Percentiles rank a stretch among this genome's conserved stretches.
Evolutionary conservation across 1,284 basidiomycete species (phyloP).

Genomic region (Sanghuangporus sanghuang): DNA sequence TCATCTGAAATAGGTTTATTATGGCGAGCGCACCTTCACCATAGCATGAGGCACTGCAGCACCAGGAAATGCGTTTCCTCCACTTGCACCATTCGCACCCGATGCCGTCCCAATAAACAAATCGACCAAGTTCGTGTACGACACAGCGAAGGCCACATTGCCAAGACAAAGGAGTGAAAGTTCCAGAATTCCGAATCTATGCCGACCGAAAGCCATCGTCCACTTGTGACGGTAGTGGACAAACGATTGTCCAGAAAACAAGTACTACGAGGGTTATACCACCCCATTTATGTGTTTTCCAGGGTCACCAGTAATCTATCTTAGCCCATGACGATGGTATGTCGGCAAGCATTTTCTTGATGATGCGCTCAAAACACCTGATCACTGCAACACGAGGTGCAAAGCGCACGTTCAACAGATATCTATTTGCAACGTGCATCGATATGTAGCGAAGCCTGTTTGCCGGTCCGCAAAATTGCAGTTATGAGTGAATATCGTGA

Average conservation of each 20-base stretch:
- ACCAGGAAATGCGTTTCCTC: constrained; percentile 47
- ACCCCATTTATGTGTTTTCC: not conserved
- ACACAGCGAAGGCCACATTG: not conserved
- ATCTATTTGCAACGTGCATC: not conserved
- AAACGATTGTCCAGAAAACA: too few relatives aligned
- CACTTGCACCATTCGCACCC: constrained; percentile 40
- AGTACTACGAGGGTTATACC: not conserved
- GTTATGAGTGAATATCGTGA: not conserved
- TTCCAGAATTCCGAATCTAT: not conserved
- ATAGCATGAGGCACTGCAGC: constrained; percentile 47
- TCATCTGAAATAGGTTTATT: not conserved
- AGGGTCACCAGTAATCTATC: not conserved
- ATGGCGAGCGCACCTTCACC: constrained; percentile 35
- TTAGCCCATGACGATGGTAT: not conserved
- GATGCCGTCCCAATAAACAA: constrained; percentile 46
- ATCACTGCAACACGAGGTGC: constrained; percentile 1
- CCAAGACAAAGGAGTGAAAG: not conserved
- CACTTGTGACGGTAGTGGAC: not conserved
- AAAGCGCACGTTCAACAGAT: constrained; percentile 1
- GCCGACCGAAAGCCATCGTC: too few relatives aligned
- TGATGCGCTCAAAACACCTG: not conserved
- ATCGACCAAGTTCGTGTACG: constrained; percentile 39
- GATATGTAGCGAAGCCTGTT: not conserved
- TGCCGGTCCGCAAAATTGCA: not conserved
- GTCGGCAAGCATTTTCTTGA: not conserved